Base-by-base conservation (phyloP, 805 yeast species). In the Sungouiella blattae region DNA sequence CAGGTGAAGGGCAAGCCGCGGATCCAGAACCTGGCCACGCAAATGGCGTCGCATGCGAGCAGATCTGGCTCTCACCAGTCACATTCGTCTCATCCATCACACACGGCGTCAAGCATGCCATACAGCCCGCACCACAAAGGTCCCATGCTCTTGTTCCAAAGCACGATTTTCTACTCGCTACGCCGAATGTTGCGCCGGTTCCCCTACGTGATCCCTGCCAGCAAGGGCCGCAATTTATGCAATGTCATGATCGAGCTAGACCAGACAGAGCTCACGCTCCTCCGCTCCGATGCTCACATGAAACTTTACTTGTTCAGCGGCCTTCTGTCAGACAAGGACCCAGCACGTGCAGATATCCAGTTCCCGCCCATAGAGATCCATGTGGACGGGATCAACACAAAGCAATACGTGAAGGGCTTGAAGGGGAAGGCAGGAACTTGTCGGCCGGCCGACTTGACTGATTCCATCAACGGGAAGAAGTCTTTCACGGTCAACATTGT, bases 371-470 rank as follows among this genome's bases (percentile, higher is more conserved):
- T 80, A 30, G 94, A 84, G 50, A 63, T 89, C 3, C 69, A 67
- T 26, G 68, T 84, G 26, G 87, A 91, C 52, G 70, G 68, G 4
- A 41, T 44, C 2, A 77, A 77, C 40, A 74, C 80, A 2, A 38
- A 47, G 12, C 50, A 48, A 36, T 46, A 40, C 33, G 52, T 52
- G 30, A 75, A 80, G 36, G 97, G 97, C 1, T 62, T 88, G 20
- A 87, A 87, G 51, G 83, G 82, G 30, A 75, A 72, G 39, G 73
- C 75, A 0, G 96, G 95, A 0, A 80, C 96, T 0, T 82, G 88
- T 1, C 73, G 77, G 41, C 96, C 97, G 0, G 88, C 87, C 0
- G 84, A 89, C 55, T 46, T 91, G 27, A 83, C 95, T 0, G 67
- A 67, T 2, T 62, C 64, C 27, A 13, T 60, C 5, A 36, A 34